These are phyloP conservation scores for Cladosporium cucumerinum DNA, from an alignment of 2,329 filamentous ascomycete genomes.

Conservation along the genomic window DNA sequence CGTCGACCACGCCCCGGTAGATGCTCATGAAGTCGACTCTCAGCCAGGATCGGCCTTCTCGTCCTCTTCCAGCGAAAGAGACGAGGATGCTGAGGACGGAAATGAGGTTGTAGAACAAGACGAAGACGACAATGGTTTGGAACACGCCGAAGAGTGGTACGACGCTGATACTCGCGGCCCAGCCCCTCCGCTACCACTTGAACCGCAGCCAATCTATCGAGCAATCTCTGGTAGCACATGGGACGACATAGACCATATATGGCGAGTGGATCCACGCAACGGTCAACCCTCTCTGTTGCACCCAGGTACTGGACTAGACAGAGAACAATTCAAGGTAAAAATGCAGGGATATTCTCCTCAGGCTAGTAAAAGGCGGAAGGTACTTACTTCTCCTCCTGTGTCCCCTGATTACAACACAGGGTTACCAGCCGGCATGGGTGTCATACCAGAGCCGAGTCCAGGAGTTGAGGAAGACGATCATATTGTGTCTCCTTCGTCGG, in stretches of 20 bases:
- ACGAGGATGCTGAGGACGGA: background rate
- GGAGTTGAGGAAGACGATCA: background rate
- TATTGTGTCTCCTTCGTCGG: background rate
- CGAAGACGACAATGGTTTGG: background rate
- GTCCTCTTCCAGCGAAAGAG: slow-evolving; percentile 1
- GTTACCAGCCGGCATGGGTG: background rate
- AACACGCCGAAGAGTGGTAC: background rate
- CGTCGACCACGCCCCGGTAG: background rate
- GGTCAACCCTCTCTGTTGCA: background rate
- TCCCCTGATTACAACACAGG: background rate
- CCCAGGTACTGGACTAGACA: background rate
- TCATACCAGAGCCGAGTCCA: background rate
- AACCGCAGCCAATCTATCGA: background rate
- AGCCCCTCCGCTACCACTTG: background rate
- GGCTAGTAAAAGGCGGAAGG: background rate
- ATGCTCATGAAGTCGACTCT: background rate
- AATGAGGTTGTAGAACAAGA: background rate
- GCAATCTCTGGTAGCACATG: background rate
- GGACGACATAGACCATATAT: background rate
- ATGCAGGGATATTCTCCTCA: background rate
- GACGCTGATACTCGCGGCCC: background rate
- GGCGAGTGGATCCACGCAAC: background rate
- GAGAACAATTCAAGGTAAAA: background rate
- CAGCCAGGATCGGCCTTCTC: slow-evolving; percentile 10
- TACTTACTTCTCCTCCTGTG: background rate